Evolutionary conservation across 2,329 filamentous ascomycete species (phyloP).

Genomic region (Grosmannia huntii): DNA sequence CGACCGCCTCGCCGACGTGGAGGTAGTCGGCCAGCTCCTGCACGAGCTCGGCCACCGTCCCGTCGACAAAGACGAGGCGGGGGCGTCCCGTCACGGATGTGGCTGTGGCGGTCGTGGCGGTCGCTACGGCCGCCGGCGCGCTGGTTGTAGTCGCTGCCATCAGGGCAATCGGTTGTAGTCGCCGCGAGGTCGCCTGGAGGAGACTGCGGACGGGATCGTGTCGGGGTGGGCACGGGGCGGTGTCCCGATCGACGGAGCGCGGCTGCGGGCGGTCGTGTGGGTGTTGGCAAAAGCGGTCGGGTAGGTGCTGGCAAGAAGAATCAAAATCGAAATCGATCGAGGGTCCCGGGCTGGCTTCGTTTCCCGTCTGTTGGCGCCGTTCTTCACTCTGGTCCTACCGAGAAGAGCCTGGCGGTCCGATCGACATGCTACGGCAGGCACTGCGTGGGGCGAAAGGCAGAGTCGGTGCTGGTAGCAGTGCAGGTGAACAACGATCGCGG

Average conservation of each 20-base stretch:
- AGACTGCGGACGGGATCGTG: not conserved
- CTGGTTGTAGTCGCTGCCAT: not conserved
- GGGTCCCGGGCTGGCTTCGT: not conserved
- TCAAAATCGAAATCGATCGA: not conserved
- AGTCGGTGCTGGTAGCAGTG: not conserved
- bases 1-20: slow-evolving; percentile 67
- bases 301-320: too few relatives aligned
- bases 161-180: not conserved
- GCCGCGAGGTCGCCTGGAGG: not conserved
- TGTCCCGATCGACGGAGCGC: not conserved
- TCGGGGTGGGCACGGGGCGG: not conserved
- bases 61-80: slow-evolving; percentile 69
- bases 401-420: not conserved
- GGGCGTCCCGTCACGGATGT: slow-evolving; percentile 22
- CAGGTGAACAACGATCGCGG: too few relatives aligned
- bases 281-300: too few relatives aligned
- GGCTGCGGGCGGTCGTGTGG: not conserved
- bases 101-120: not conserved
- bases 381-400: slow-evolving; percentile 4
- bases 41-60: slow-evolving; percentile 82
- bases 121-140: slow-evolving; percentile 1
- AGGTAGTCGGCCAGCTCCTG: slow-evolving; percentile 93
- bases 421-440: not conserved
- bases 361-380: not conserved
- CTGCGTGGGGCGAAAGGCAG: not conserved